Conservation (phyloP, 768 basidiomycete species). For the Boletus sensibilis region DNA sequence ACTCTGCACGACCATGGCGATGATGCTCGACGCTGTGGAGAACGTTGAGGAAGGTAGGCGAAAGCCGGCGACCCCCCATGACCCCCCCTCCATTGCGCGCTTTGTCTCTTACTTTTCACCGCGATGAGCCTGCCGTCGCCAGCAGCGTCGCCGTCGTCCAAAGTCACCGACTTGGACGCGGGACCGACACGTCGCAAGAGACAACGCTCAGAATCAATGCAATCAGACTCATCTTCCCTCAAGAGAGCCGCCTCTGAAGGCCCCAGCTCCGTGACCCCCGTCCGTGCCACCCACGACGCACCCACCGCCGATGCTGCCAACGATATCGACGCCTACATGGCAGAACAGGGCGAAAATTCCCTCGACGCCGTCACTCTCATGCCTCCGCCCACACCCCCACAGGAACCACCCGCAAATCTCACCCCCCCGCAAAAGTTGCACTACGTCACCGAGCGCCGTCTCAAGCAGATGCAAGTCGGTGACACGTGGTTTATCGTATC, state of each 20-base stretch:
- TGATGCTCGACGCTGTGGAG: neutral
- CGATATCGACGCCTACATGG: conserved; percentile 72
- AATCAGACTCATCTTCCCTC: conserved; percentile 70
- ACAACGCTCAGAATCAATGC: conserved; percentile 73
- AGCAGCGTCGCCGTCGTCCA: conserved; percentile 43
- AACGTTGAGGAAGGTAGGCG: neutral
- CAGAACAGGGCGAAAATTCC: conserved; percentile 48
- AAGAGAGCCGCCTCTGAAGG: conserved; percentile 81
- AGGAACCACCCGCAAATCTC: conserved; percentile 26
- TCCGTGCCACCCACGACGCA: conserved; percentile 21
- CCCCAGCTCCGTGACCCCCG: conserved; percentile 42
- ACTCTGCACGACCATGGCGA: neutral
- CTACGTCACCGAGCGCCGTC: conserved; percentile 48
- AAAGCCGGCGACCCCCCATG: conserved; percentile 11
- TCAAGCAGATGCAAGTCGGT: conserved; percentile 53
- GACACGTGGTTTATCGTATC: conserved; percentile 81
- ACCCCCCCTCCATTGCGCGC: neutral
- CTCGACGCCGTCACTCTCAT: conserved; percentile 18
- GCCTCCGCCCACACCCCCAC: conserved; percentile 28
- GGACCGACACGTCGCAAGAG: conserved; percentile 51
- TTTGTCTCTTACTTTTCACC: conserved; percentile 11
- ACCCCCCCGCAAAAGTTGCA: conserved; percentile 48
- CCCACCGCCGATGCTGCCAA: conserved; percentile 28
- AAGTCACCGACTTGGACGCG: conserved; percentile 37
- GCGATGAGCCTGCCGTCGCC: conserved; percentile 46